These are phyloP conservation scores for Seiridium cupressi DNA, from an alignment of 2,329 filamentous ascomycete species.

Conservation along the genomic window DNA sequence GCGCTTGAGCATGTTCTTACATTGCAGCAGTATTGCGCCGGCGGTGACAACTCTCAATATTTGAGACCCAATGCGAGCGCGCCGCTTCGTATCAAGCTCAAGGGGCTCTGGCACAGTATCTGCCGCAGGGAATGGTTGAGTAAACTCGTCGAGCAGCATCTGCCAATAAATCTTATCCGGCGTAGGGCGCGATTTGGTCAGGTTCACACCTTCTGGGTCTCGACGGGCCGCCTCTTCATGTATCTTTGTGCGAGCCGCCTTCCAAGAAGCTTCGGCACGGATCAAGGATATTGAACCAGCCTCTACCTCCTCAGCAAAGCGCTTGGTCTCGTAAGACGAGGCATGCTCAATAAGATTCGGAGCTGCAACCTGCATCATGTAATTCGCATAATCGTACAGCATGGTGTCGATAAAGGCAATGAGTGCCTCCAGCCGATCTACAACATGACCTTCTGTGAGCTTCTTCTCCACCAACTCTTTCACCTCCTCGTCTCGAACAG, in stretches of 20 bases:
- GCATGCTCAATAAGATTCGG: conserved; percentile 71
- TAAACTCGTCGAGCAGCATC: conserved; percentile 72
- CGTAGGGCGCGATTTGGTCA: conserved; percentile 61
- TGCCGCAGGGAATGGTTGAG: conserved; percentile 56
- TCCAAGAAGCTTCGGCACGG: conserved; percentile 66
- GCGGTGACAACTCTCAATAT: conserved; percentile 68
- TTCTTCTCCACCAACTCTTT: conserved; percentile 65
- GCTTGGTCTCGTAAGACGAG: conserved; percentile 70
- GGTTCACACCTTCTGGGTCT: conserved; percentile 66
- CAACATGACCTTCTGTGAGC: conserved; percentile 60
- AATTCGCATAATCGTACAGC: conserved; percentile 80
- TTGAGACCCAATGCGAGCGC: conserved; percentile 54
- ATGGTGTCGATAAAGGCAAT: conserved; percentile 75
- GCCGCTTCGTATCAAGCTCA: conserved; percentile 63
- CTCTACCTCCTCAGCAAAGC: conserved; percentile 65
- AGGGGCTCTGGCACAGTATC: conserved; percentile 71
- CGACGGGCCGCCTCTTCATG: conserved; percentile 64
- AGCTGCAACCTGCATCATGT: conserved; percentile 69
- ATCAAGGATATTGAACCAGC: conserved; percentile 51
- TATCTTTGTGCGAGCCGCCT: conserved; percentile 61
- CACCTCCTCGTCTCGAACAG: conserved; percentile 75
- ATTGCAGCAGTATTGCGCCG: conserved; percentile 73
- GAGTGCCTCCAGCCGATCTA: conserved; percentile 73
- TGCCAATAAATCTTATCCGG: conserved; percentile 73
- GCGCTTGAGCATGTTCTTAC: conserved; percentile 80